These are phyloP conservation scores for Cystofilobasidium ferigula DNA, from an alignment of 768 basidiomycete species.

Conservation along the genomic window DNA sequence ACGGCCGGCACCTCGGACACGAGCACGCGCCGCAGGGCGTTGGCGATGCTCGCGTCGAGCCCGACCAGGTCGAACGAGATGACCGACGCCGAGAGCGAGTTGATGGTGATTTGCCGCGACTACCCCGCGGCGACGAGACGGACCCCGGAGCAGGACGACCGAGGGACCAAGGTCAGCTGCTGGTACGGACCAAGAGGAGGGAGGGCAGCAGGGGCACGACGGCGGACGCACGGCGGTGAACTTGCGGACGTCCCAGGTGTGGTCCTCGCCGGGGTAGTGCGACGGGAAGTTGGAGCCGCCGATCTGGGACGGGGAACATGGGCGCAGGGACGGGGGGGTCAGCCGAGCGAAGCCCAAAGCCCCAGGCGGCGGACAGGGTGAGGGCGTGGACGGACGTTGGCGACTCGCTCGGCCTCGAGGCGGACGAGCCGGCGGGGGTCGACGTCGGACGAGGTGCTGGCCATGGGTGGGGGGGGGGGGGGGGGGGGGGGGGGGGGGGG, in stretches of 20 bases:
- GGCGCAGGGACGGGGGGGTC: not conserved
- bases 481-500: not conserved
- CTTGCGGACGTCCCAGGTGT: conserved; percentile 64
- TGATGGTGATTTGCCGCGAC: conserved; percentile 51
- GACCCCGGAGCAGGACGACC: not conserved
- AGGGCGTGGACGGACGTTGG: conserved; percentile 10
- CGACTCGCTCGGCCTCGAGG: conserved; percentile 24
- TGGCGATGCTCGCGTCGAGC: conserved; percentile 90
- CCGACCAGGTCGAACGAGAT: conserved; percentile 93
- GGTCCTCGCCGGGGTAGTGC: conserved; percentile 70
- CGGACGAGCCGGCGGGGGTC: conserved; percentile 22
- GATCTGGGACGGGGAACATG: conserved; percentile 43
- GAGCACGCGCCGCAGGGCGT: conserved; percentile 81
- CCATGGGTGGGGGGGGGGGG: conserved; percentile 1
- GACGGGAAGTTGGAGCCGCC: conserved; percentile 87
- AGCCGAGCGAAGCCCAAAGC: not conserved
- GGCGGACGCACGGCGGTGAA: conserved; percentile 59
- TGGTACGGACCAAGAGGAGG: not conserved
- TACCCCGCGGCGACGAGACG: not conserved
- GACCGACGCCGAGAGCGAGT: conserved; percentile 66
- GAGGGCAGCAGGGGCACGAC: not conserved
- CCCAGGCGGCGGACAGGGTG: not conserved
- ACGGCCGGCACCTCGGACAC: conserved; percentile 92
- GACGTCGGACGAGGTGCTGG: conserved; percentile 3
- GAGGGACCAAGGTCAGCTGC: not conserved